Base-by-base conservation (phyloP, 257 asterid species). In the Capsicum pubescens region DNA sequence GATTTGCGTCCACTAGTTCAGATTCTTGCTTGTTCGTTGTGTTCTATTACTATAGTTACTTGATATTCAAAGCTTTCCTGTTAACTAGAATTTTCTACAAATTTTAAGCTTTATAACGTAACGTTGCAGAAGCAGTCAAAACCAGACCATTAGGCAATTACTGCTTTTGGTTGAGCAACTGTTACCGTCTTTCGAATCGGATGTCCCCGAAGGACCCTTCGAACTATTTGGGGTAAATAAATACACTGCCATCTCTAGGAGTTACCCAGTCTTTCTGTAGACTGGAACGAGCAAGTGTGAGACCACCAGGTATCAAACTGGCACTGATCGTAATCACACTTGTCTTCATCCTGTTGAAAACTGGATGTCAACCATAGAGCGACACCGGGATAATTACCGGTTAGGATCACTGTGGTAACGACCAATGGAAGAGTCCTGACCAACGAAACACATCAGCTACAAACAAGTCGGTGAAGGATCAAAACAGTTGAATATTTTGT, bases 391-490 rank as follows among this genome's bases (percentile, higher is more conserved):
- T 50, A 14, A 9, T 14, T 5, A 0, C 48, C 48, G 14, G 64
- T 14, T 26, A 26, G 9, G 64, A 4, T 26, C 26, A 77, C 54
- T 77, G 54, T 77, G 50, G 82, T 54, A 16, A 77, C 61, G 81
- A 8, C 16, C 3, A 35, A 54, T 54, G 46, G 2, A 77, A 32
- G 32, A 54, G 82, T 32, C 26, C 6, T 14, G 50, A 69, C 26
- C 26, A 68, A 77, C 21, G 8, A 76, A 76, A 54, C 12, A 3
- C 64, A 54, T 77, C 82, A 54, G 64, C 19, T 77, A 77, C 66
- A 77, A 77, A 77, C 61, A 26, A 54, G 82, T 77, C 1, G 2
- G 46, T 2, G 5, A 50, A 77, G 54, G 81, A 77, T 57, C 81
- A 77, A 54, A 77, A 13, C 46, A 77, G 50, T 26, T 5, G 26